Evolutionary conservation across 805 yeast genomes (phyloP), one percentile per base, ranked within the genome.

Genomic region (Maudiozyma serrabonitensis): DNA sequence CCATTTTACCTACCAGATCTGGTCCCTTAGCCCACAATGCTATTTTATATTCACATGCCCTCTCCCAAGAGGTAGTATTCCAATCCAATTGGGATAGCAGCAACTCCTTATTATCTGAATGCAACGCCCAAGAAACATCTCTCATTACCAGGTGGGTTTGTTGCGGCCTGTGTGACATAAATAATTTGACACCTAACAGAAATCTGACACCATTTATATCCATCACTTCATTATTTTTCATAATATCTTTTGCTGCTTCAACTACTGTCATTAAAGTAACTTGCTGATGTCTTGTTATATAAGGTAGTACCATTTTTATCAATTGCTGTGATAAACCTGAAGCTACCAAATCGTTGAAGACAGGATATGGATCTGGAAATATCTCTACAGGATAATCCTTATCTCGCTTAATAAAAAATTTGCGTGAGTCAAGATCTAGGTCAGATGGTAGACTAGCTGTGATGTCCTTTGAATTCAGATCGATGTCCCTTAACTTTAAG

Each of bases 281-380:
- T 60, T 90, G 98, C 63, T 90, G 96, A 67, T 90, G 97, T 52
- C 96, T 80, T 0, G 96, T 88, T 28, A 90, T 63, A 52, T 82
- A 82, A 0, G 96, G 96, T 26, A 90, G 69, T 1, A 91, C 74
- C 5, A 77, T 71, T 51, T 76, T 80, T 41, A 80, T 79, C 47
- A 90, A 69, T 52, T 78, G 79, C 21, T 82, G 84, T 15, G 73
- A 68, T 21, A 90, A 68, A 2, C 76, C 62, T 1, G 69, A 72
- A 3, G 79, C 72, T 18, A 79, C 71, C 2, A 62, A 58, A 9
- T 62, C 57, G 50, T 70, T 71, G 56, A 80, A 81, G 18, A 56
- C 55, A 0, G 62, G 62, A 48, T 66, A 72, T 5, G 74, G 72
- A 50, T 72, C 75, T 9, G 70, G 69, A 46, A 62, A 66, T 11